Conservation (phyloP, 257 asterid genomes). For the Paraleonurus japonicus region DNA sequence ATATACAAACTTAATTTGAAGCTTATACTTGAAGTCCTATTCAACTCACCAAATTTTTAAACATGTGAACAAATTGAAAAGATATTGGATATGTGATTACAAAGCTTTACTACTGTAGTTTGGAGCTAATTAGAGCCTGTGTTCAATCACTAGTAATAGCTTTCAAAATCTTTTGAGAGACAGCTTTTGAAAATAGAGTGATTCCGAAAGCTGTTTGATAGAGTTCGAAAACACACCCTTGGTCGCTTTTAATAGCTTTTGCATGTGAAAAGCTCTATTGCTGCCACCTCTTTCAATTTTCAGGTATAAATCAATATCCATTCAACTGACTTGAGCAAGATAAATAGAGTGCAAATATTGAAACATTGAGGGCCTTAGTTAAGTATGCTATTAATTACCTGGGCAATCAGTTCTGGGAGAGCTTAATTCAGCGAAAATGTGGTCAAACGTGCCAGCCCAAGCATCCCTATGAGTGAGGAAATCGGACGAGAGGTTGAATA, state of each 20-base stretch:
- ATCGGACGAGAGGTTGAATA: conserved; percentile 58
- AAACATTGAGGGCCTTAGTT: not conserved
- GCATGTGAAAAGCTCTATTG: no score
- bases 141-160: no score
- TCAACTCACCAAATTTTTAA: not conserved
- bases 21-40: not conserved
- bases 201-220: no score
- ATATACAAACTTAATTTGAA: no score
- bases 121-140: no score
- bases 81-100: not conserved
- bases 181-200: no score
- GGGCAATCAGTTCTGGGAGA: conserved; percentile 74
- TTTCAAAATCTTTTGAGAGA: no score
- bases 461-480: conserved; percentile 69
- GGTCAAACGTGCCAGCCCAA: conserved; percentile 79
- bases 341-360: not conserved
- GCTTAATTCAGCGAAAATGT: conserved; percentile 43
- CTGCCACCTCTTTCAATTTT: no score
- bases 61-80: not conserved
- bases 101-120: no score
- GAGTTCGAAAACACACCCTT: no score
- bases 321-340: not conserved
- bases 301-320: not conserved
- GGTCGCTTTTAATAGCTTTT: no score
- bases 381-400: conserved; percentile 34